phyloP scores from a whole-genome alignment of 176 grass and related monocot species.

The Otatea glauca region DNA sequence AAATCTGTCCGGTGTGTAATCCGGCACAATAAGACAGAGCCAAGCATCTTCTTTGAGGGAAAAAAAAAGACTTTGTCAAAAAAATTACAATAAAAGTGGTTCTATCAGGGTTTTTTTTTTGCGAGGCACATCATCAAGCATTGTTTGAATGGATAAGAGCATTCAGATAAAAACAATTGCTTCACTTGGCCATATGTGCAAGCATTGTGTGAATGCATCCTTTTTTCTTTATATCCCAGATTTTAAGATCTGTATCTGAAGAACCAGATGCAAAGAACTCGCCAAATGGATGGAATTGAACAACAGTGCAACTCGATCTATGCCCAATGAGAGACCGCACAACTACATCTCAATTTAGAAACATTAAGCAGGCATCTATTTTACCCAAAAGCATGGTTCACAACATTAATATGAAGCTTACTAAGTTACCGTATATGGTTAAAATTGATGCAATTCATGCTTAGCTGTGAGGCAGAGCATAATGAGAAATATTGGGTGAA shows the following conservation, averaged over 20 bases:
- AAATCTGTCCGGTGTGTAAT: too few relatives aligned
- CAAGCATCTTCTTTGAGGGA: too few relatives aligned
- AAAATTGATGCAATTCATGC: conserved; percentile 14
- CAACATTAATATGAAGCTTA: background rate
- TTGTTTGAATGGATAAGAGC: too few relatives aligned
- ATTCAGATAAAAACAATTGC: too few relatives aligned
- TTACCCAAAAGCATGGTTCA: conserved; percentile 21
- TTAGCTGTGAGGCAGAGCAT: conserved; percentile 1
- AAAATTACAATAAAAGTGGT: too few relatives aligned
- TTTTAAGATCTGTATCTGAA: conserved; percentile 88
- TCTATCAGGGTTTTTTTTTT: background rate
- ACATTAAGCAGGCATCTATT: too few relatives aligned
- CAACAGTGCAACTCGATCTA: conserved; percentile 73
- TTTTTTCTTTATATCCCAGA: conserved; percentile 99
- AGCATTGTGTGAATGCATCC: conserved; percentile 80
- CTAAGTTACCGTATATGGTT: conserved; percentile 3
- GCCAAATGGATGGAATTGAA: conserved; percentile 97
- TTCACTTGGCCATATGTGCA: too few relatives aligned
- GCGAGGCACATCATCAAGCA: too few relatives aligned
- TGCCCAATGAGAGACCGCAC: conserved; percentile 84
- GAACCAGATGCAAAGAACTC: conserved; percentile 99
- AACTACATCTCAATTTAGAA: too few relatives aligned
- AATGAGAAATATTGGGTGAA: background rate
- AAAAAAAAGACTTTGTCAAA: too few relatives aligned
- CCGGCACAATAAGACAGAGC: too few relatives aligned